Evolutionary conservation across 73 alveolate species (phyloP), one percentile per base, ranked within the genome.

Genomic region (Blepharisma stoltei): DNA sequence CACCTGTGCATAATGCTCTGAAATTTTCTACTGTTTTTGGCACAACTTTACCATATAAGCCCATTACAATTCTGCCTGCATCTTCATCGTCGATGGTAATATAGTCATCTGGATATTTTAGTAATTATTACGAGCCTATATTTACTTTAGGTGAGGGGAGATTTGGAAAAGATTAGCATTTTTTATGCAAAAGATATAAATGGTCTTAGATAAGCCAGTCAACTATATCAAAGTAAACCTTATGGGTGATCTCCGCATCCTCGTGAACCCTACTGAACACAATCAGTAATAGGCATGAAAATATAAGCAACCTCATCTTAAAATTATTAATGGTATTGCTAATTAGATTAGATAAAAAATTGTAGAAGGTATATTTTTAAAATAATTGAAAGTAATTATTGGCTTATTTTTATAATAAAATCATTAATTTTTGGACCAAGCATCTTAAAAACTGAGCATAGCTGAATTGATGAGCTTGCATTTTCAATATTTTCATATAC

Each of bases 1-100:
- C 98, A 14, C 99, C 99, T 6, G 95, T 90, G 81, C 99, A 97
- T 41, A 97, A 84, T 76, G 93, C 84, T 67, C 98, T 84, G 89
- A 97, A 97, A 87, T 97, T 97, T 66, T 92, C 96, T 25, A 84
- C 96, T 6, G 98, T 94, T 55, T 85, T 86, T 32, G 98, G 98
- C 47, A 92, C 98, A 49, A 80, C 71, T n/a, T 92, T 89, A 6
- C 95, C 94, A 78, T 82, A 92, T 6, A 94, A 91, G 9, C 96
- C 98, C 69, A 94, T 80, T 53, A 78, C 97, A 66, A 94, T 83
- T 67, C 98, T 82, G 48, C 97, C 97, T 7, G 76, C 86, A 41
- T 65, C 67, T 49, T 81, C 71, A 47, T 91, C 97, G 46, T 71
- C 97, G 6, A 92, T 86, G 50, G 79, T 77, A n/a, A n/a, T n/a